A percentile compares a stretch with the other conserved stretches of the same genome.
Conservation (phyloP, 2,329 filamentous ascomycete genomes). For the Orbilia ellipsospora region DNA sequence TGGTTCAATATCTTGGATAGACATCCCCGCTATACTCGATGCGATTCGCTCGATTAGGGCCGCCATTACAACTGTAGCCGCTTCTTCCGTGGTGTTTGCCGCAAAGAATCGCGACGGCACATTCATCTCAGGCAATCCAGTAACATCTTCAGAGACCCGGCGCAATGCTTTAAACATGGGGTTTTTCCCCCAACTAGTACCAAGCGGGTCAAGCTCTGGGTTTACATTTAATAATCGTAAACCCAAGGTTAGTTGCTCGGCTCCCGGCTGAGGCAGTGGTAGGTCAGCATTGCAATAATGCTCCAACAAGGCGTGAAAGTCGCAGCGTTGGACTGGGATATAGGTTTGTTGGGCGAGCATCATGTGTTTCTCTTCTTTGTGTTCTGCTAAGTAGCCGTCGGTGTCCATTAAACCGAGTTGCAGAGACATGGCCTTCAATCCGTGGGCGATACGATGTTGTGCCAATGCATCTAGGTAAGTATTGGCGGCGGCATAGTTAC, state of each 20-base stretch:
- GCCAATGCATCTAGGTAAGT: constrained; percentile 64
- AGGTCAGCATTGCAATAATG: constrained; percentile 12
- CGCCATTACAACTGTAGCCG: constrained; percentile 7
- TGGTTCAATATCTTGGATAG: constrained; percentile 17
- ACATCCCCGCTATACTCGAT: constrained; percentile 7
- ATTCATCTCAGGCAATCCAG: neutral
- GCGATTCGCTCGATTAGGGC: constrained; percentile 20
- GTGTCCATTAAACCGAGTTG: constrained; percentile 61
- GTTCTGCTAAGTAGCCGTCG: constrained; percentile 33
- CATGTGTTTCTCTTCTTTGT: constrained; percentile 31
- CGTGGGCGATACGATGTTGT: constrained; percentile 60
- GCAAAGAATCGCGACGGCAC: neutral
- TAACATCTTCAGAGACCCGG: neutral
- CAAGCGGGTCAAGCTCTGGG: constrained; percentile 21
- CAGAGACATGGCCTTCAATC: constrained; percentile 60
- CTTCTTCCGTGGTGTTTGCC: constrained; percentile 14
- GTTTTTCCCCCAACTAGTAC: constrained; percentile 33
- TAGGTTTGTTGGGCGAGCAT: constrained; percentile 15
- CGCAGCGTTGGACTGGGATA: constrained; percentile 12
- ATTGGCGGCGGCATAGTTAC: constrained; percentile 66
- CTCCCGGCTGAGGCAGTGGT: neutral
- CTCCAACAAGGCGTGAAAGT: constrained; percentile 32
- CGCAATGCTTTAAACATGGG: constrained; percentile 28
- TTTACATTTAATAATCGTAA: constrained; percentile 15
- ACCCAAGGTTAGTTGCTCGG: neutral